Conservation (phyloP, 2,329 filamentous ascomycete species). For the Paecilomyces formosus region DNA sequence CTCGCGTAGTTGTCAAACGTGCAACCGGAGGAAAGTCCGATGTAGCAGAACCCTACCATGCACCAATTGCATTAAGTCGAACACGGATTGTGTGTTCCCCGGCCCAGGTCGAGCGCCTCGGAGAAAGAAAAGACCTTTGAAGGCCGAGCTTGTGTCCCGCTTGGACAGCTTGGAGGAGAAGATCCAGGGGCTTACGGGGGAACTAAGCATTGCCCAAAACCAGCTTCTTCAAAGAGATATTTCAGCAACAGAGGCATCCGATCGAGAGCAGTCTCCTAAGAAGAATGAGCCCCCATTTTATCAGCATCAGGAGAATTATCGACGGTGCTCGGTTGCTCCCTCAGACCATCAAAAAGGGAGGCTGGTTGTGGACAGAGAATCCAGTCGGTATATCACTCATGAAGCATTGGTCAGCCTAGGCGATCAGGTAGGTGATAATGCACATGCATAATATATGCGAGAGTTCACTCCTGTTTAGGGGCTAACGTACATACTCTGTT, state of each 20-base stretch:
- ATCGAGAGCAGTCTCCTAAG: background rate
- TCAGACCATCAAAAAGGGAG: background rate
- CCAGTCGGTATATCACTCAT: no score
- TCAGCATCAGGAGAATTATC: background rate
- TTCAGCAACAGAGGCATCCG: background rate
- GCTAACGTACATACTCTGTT: no score
- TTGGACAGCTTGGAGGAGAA: no score
- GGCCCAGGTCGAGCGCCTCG: background rate
- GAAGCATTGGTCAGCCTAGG: no score
- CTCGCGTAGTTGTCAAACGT: background rate
- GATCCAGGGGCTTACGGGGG: background rate
- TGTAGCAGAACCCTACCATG: background rate
- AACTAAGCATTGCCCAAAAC: background rate
- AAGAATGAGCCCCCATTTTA: background rate
- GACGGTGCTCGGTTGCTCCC: background rate
- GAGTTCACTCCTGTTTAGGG: no score
- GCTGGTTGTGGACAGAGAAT: no score
- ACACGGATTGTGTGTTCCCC: background rate
- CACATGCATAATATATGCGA: no score
- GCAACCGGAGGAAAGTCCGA: background rate
- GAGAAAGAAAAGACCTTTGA: background rate
- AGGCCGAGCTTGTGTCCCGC: background rate
- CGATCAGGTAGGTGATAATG: no score
- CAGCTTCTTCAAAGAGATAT: background rate
- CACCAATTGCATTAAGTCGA: constrained; percentile 2